A percentile compares a stretch with the other conserved stretches of the same genome.
Conservation (phyloP, 116 monocot genomes). For the Dioscorea cayenensis region DNA sequence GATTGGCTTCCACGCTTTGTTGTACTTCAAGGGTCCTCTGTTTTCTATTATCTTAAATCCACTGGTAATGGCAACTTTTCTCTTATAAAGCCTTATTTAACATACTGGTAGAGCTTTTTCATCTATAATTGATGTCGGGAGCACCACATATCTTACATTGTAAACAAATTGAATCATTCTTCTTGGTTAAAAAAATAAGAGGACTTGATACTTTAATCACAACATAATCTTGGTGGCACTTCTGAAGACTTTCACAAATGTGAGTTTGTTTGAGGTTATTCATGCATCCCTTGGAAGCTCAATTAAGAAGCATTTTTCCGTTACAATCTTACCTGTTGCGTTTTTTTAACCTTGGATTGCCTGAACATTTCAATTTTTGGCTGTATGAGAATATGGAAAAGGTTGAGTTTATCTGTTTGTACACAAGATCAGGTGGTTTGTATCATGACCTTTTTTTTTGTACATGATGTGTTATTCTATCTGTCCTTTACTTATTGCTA, state of each 20-base stretch:
- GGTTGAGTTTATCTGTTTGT: not conserved
- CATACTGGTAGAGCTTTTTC: not conserved
- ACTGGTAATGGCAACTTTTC: slow-evolving; percentile 47
- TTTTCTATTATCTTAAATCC: slow-evolving; percentile 80
- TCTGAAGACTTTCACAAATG: not conserved
- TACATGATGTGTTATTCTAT: not conserved
- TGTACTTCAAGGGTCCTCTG: slow-evolving; percentile 73
- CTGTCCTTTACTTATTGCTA: not conserved
- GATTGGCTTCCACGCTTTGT: slow-evolving; percentile 96
- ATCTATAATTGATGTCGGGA: not conserved
- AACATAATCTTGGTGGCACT: not conserved
- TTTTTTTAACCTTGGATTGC: too few relatives aligned
- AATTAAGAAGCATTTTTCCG: too few relatives aligned
- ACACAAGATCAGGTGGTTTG: not conserved
- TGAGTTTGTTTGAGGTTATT: too few relatives aligned
- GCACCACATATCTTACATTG: not conserved
- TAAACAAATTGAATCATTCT: not conserved
- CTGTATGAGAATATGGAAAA: too few relatives aligned
- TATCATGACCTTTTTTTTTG: not conserved
- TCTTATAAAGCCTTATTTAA: not conserved
- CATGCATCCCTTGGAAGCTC: too few relatives aligned
- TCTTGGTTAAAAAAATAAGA: not conserved
- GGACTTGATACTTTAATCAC: not conserved
- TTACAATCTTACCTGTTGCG: too few relatives aligned
- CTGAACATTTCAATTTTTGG: too few relatives aligned